Percentiles rank a stretch among this genome's conserved stretches.
These are phyloP conservation scores for Fomitopsis serialis DNA, from an alignment of 768 basidiomycete species.

Conservation along the genomic window DNA sequence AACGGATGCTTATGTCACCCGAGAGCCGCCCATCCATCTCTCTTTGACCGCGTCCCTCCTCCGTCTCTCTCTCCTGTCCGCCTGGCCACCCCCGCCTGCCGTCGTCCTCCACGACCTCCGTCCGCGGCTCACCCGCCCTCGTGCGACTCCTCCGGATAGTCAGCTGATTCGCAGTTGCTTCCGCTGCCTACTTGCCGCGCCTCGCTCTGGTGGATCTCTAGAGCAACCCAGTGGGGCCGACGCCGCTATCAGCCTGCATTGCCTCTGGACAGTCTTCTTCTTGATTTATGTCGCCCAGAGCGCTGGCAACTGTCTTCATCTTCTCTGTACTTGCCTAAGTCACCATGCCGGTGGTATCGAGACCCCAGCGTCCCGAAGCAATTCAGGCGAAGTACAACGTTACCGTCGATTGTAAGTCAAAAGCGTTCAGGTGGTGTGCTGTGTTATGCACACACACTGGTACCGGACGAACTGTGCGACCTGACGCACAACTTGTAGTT, in stretches of 20 bases:
- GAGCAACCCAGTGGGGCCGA: neutral
- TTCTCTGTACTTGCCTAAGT: neutral
- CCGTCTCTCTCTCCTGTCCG: neutral
- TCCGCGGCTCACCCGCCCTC: neutral
- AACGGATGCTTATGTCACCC: constrained; percentile 10
- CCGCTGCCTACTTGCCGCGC: no score
- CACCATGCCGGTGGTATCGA: constrained; percentile 31
- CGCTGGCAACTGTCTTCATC: neutral
- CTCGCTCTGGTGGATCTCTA: no score
- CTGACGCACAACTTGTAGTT: constrained; percentile 34
- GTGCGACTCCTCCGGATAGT: neutral
- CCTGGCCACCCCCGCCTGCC: neutral
- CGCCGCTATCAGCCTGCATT: neutral
- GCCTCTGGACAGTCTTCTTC: neutral
- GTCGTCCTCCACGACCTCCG: neutral
- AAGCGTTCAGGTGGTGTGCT: no score
- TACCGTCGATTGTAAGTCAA: constrained; percentile 42
- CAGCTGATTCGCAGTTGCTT: neutral
- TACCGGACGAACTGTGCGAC: no score
- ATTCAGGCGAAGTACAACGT: constrained; percentile 43
- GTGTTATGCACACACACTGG: no score
- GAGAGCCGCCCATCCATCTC: constrained; percentile 1
- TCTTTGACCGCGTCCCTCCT: constrained; percentile 1
- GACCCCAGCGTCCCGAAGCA: constrained; percentile 34
- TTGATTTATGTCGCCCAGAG: neutral